These are phyloP conservation scores for Lagenidium sp. DNA, from an alignment of 352 stramenopile genomes.

Conservation along the genomic window DNA sequence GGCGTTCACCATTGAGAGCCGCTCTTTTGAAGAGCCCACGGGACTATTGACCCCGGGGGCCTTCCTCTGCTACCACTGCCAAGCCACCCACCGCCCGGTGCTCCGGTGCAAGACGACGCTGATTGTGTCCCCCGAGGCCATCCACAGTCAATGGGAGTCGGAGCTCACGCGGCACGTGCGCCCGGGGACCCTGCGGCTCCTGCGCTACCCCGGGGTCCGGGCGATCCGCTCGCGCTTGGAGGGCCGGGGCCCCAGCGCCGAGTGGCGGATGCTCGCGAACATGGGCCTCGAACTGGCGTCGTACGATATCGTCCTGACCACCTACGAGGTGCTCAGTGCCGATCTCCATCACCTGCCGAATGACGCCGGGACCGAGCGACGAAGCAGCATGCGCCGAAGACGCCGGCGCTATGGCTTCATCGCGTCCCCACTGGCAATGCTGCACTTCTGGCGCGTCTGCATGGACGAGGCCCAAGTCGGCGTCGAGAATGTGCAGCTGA, in stretches of 20 bases:
- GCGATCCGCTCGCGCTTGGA: conserved; percentile 22
- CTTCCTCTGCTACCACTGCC: conserved; percentile 66
- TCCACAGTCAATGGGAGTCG: conserved; percentile 85
- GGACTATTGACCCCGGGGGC: too few species aligned
- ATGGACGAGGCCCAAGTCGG: conserved; percentile 91
- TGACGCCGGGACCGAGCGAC: conserved; percentile 21
- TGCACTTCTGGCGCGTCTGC: conserved; percentile 86
- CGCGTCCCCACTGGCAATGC: conserved; percentile 77
- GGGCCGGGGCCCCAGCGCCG: conserved; percentile 19
- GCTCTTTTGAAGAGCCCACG: too few species aligned
- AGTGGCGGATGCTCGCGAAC: conserved; percentile 48
- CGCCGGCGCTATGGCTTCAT: conserved; percentile 80
- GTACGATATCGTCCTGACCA: conserved; percentile 89
- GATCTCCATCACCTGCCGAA: conserved; percentile 77
- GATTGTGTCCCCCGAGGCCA: conserved; percentile 90
- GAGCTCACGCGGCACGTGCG: conserved; percentile 83
- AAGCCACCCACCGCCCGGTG: conserved; percentile 23
- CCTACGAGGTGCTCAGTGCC: conserved; percentile 77
- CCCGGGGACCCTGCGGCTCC: conserved; percentile 29
- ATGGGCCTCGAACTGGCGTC: conserved; percentile 39
- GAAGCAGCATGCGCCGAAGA: conserved; percentile 43
- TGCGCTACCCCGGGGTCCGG: conserved; percentile 51
- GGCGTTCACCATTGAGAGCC: neutral
- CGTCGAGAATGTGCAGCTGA: conserved; percentile 68
- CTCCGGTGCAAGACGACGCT: conserved; percentile 74